phyloP scores from a whole-genome alignment of 768 basidiomycete genomes.

The Tricholoma hemisulphureum region DNA sequence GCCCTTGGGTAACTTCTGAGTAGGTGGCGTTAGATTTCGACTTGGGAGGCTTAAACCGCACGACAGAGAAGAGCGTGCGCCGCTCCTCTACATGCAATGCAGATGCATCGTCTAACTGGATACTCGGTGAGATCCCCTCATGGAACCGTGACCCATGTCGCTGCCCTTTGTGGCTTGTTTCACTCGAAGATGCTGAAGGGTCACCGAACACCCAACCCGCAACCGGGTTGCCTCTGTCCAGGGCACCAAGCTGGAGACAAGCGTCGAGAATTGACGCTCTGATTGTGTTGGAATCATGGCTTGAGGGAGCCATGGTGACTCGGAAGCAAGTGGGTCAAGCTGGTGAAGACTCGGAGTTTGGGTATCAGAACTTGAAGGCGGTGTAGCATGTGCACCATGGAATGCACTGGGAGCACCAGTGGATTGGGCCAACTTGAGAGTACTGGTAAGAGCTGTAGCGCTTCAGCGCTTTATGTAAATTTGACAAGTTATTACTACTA shows the following conservation, averaged over 20 bases:
- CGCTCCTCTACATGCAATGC: background rate
- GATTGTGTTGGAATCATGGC: constrained; percentile 21
- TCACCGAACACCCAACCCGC: constrained; percentile 35
- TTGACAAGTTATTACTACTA: no score
- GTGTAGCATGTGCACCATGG: background rate
- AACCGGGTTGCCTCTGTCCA: constrained; percentile 30
- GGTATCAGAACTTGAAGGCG: background rate
- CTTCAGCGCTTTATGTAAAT: no score
- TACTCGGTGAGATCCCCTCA: constrained; percentile 13
- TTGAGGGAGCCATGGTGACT: background rate
- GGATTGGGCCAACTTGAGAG: no score
- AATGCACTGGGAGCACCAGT: no score
- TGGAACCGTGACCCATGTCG: constrained; percentile 14
- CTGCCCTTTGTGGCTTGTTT: background rate
- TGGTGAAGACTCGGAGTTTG: background rate
- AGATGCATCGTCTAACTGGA: constrained; percentile 2
- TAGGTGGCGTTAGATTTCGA: background rate
- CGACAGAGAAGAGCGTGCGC: constrained; percentile 9
- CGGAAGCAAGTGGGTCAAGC: background rate
- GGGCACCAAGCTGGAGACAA: constrained; percentile 31
- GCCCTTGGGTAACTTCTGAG: background rate
- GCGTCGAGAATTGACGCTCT: constrained; percentile 34
- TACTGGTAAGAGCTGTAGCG: no score
- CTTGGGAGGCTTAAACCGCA: constrained; percentile 4
- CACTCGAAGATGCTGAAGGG: constrained; percentile 7